Base-by-base conservation (phyloP, 306 rosid genomes). In the Dryas alaskensis region DNA sequence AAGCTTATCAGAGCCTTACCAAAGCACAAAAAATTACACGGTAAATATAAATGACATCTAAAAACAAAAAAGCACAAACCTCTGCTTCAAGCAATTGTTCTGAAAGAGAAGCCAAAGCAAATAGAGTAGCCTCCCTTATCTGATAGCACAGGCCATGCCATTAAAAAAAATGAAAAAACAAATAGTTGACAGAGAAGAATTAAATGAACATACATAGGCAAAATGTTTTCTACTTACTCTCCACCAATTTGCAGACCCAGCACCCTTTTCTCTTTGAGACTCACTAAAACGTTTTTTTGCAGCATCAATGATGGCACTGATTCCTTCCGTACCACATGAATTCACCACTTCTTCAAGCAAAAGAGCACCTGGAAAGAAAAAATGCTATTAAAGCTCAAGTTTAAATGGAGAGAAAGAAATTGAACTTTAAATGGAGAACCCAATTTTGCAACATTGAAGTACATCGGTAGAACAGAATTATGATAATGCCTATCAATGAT, bases 81-180 rank as follows among this genome's bases (percentile, higher is more conserved):
- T 91, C 87, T 58, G 87, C 81, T 81, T 91, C 94, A 73, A 79
- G 80, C 84, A 89, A 80, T 59, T 86, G 92, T 53, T 93, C 98
- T 40, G 97, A 89, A 77, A 91, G 82, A 69, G 93, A 91, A 53
- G 92, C 80, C 76, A 91, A 80, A 59, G 96, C 90, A 83, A 81
- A 91, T 60, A 93, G 87, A 47, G 88, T 80, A 79, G 97, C 97
- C 88, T 93, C 98, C 85, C 90, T 91, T 52, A 84, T 82, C 98
- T 93, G 96, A 83, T 82, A 89, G 75, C 79, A 53, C 19, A 65
- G 46, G 45, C 65, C 66, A 78, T 45, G 76, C 52, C 37, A 31
- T 31, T 31, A 1, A 31, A 31, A 31, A 76, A 58, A 70, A 62
- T 13, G 13, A 50, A 66, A 50, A 25, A 7, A 60, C 27, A 57